A percentile compares a stretch with the other conserved stretches of the same genome.
phyloP scores from a whole-genome alignment of 176 grass and related monocot species.

The Hyparrhenia diplandra region DNA sequence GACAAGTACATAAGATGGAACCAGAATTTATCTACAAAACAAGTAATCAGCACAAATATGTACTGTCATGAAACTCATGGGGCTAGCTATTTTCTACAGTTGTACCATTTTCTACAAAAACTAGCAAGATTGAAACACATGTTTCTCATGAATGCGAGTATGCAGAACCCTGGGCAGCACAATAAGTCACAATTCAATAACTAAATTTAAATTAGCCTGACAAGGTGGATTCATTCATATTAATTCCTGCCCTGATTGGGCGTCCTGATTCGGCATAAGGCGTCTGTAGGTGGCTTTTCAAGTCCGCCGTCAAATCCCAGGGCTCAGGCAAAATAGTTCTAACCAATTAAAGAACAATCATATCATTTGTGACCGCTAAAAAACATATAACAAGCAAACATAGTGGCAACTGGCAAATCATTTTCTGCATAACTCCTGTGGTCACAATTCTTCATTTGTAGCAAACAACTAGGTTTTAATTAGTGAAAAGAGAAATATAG shows the following conservation, averaged over 20 bases:
- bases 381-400: background rate
- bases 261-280: background rate
- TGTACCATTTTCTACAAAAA: background rate
- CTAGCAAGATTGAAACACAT: background rate
- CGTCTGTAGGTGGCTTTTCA: no score
- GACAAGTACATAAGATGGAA: slow-evolving; percentile 12
- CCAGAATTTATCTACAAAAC: background rate
- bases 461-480: background rate
- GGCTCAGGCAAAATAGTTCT: background rate
- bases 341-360: background rate
- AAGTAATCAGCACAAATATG: background rate
- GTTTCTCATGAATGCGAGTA: background rate
- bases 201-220: background rate
- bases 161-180: background rate
- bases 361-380: background rate
- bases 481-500: background rate
- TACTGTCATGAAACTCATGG: background rate
- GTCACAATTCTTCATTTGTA: background rate
- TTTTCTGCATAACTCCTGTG: background rate
- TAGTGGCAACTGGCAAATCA: background rate
- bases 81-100: background rate
- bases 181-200: background rate
- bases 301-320: no score
- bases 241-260: background rate
- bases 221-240: background rate